phyloP scores from a whole-genome alignment of 306 rosid genomes.

The Dalbergia cochinchinensis region DNA sequence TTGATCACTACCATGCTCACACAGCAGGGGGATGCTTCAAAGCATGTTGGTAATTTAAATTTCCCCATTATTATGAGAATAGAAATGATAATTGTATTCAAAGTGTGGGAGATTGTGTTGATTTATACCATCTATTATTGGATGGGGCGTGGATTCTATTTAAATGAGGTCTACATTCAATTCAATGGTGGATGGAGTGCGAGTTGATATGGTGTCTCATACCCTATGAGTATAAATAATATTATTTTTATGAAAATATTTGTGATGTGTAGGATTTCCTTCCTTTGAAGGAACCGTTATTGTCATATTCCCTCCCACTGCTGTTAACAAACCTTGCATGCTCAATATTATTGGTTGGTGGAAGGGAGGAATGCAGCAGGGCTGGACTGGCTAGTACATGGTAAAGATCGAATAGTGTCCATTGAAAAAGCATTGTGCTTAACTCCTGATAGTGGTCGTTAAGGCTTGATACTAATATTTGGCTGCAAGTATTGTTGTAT shows the following conservation, averaged over 20 bases:
- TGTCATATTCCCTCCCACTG: background rate
- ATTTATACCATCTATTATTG: no score
- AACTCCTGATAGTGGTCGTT: no score
- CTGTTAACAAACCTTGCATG: constrained; percentile 3
- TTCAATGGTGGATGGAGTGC: no score
- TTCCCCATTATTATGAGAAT: constrained; percentile 2
- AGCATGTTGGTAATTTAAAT: background rate
- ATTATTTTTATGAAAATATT: no score
- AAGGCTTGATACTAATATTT: background rate
- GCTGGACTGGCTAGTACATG: background rate
- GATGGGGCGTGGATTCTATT: no score
- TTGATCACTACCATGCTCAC: constrained; percentile 38
- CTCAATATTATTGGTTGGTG: constrained; percentile 1
- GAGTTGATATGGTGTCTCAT: no score
- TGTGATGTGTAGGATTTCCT: constrained; percentile 1
- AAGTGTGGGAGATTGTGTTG: no score
- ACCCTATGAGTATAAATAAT: no score
- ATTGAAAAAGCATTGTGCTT: background rate
- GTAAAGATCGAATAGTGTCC: background rate
- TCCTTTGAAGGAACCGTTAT: constrained; percentile 5
- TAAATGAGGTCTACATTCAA: no score
- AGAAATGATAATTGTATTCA: no score
- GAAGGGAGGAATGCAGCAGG: background rate
- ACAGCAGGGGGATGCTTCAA: constrained; percentile 9
- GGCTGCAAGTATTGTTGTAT: no score